Evolutionary conservation across 805 yeast genomes (phyloP).

Genomic region (Jamesozyma hellenica): DNA sequence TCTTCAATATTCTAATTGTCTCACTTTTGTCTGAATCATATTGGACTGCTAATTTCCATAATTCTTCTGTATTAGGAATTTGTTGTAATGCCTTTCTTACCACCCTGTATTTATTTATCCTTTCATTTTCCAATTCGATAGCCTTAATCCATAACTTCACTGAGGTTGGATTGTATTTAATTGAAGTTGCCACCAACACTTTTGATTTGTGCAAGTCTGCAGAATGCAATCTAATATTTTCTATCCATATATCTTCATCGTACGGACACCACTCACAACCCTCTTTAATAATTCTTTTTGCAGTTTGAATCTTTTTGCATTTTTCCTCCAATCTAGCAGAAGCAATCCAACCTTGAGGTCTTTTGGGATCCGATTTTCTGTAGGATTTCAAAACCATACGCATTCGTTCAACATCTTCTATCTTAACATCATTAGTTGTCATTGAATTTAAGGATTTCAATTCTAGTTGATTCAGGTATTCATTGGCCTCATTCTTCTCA

Average conservation of each 20-base stretch:
- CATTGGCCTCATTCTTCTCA: slow-evolving; percentile 29
- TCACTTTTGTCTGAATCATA: slow-evolving; percentile 46
- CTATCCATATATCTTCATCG: slow-evolving; percentile 75
- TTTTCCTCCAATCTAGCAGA: slow-evolving; percentile 70
- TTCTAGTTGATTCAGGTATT: slow-evolving; percentile 36
- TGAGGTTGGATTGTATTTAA: slow-evolving; percentile 45
- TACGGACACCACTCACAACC: slow-evolving; percentile 64
- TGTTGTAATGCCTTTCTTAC: slow-evolving; percentile 63
- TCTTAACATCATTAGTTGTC: slow-evolving; percentile 9
- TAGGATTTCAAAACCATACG: slow-evolving; percentile 55
- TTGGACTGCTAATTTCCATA: slow-evolving; percentile 65
- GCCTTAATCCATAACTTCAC: slow-evolving; percentile 68
- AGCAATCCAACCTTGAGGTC: slow-evolving; percentile 77
- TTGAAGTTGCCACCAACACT: slow-evolving; percentile 54
- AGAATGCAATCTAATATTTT: slow-evolving; percentile 52
- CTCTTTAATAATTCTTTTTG: slow-evolving; percentile 53
- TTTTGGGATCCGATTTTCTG: slow-evolving; percentile 60
- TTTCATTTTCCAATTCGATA: slow-evolving; percentile 51
- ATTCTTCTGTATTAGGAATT: slow-evolving; percentile 42
- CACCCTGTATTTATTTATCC: slow-evolving; percentile 42
- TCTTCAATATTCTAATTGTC: slow-evolving; percentile 42
- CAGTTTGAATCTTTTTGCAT: slow-evolving; percentile 44
- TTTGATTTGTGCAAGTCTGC: slow-evolving; percentile 38
- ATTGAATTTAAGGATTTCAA: neutral
- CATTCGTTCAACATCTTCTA: slow-evolving; percentile 50